Conservation (phyloP, 1,284 basidiomycete genomes). For the Cryptococcus sp. region DNA sequence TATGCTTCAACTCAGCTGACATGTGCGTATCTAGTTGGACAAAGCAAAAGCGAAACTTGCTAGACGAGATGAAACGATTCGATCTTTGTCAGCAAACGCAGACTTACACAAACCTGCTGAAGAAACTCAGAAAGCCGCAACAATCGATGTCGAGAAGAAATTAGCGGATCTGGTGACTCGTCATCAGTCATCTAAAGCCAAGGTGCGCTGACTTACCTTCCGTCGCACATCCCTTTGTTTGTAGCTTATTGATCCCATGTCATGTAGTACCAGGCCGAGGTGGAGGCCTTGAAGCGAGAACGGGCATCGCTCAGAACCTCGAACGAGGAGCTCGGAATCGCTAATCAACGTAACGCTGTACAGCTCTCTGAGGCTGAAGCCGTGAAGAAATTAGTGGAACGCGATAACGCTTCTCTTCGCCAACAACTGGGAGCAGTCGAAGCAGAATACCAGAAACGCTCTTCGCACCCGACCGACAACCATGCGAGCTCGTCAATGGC, state of each 20-base stretch:
- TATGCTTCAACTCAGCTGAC: not conserved
- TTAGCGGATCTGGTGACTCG: constrained; percentile 24
- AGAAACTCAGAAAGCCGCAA: not conserved
- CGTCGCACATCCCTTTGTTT: not conserved
- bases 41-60: constrained; percentile 19
- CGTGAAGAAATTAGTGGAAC: not conserved
- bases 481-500: not conserved
- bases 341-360: not conserved
- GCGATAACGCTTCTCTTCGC: constrained; percentile 12
- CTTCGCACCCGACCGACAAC: not conserved
- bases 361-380: constrained; percentile 3
- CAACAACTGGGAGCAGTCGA: not conserved
- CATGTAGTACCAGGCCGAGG: constrained; percentile 15
- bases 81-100: constrained; percentile 3
- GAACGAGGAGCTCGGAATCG: not conserved
- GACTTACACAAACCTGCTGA: not conserved
- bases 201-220: constrained; percentile 17
- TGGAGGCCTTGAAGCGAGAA: constrained; percentile 4
- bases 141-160: constrained; percentile 19
- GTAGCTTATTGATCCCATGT: not conserved
- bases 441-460: no score
- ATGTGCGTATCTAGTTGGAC: constrained; percentile 18
- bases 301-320: constrained; percentile 5
- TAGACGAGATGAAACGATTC: constrained; percentile 27
- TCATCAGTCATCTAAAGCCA: constrained; percentile 27